Conservation (phyloP, 73 alveolate species). For the Diophrys appendiculata region DNA sequence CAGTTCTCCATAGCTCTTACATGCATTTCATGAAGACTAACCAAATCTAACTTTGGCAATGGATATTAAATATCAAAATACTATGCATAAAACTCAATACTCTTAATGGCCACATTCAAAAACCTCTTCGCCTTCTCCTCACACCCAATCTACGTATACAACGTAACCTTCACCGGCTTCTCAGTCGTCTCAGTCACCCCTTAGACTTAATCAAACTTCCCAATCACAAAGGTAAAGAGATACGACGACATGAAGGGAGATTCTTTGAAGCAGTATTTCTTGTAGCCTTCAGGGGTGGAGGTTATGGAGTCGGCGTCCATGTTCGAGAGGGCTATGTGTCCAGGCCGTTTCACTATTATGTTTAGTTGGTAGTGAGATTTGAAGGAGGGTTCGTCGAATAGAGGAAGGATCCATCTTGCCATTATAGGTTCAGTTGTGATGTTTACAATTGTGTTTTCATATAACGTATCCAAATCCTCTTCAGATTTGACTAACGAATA, state of each 20-base stretch:
- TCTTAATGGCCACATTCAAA: slow-evolving; percentile 31
- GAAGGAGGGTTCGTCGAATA: slow-evolving; percentile 91
- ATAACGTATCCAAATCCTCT: neutral
- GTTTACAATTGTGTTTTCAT: slow-evolving; percentile 38
- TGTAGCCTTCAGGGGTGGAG: slow-evolving; percentile 54
- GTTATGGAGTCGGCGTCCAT: slow-evolving; percentile 36
- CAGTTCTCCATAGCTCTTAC: slow-evolving; percentile 90
- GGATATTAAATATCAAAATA: slow-evolving; percentile 79
- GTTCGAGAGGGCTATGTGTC: slow-evolving; percentile 73
- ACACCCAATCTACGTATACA: slow-evolving; percentile 68
- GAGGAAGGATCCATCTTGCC: slow-evolving; percentile 67
- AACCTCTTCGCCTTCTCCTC: slow-evolving; percentile 34
- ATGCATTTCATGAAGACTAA: slow-evolving; percentile 68
- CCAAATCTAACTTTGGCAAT: slow-evolving; percentile 76
- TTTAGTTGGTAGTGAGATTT: slow-evolving; percentile 77
- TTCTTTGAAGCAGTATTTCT: slow-evolving; percentile 65
- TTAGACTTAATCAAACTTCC: slow-evolving; percentile 83
- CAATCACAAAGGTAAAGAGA: slow-evolving; percentile 77
- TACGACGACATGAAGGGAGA: slow-evolving; percentile 89
- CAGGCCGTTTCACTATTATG: slow-evolving; percentile 42
- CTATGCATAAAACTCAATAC: slow-evolving; percentile 60
- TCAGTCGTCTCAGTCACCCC: slow-evolving; percentile 28
- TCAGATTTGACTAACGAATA: no score
- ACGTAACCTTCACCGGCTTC: slow-evolving; percentile 66
- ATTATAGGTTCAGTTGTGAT: slow-evolving; percentile 38